phyloP scores from a whole-genome alignment of 2,329 filamentous ascomycete species.

The Calonectria pteridis region DNA sequence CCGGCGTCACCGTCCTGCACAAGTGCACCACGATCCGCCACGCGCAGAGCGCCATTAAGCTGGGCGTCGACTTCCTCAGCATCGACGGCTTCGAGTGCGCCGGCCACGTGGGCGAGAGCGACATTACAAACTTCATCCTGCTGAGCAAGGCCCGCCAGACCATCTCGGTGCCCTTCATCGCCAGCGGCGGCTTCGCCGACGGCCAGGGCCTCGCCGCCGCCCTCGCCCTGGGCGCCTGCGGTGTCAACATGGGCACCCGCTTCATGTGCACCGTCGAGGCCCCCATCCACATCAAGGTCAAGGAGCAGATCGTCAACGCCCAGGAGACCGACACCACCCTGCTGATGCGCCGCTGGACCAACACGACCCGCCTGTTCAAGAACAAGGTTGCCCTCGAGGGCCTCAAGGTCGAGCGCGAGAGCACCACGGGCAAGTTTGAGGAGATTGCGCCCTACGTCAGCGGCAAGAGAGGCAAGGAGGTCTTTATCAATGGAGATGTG shows the following conservation, averaged over 20 bases:
- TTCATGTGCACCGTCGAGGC: conserved; percentile 98
- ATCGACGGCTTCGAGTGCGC: conserved; percentile 99
- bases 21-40: conserved; percentile 98
- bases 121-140: conserved; percentile 92
- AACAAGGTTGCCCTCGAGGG: conserved; percentile 90
- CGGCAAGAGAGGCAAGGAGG: conserved; percentile 89
- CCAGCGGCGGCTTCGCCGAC: conserved; percentile 95
- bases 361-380: conserved; percentile 88
- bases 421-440: conserved; percentile 86
- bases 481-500: conserved; percentile 91
- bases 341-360: conserved; percentile 90
- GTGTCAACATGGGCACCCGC: conserved; percentile 98
- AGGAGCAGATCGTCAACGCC: conserved; percentile 89
- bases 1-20: conserved; percentile 85
- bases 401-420: conserved; percentile 85
- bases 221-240: conserved; percentile 88
- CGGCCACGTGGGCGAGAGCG: conserved; percentile 86
- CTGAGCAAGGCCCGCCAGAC: conserved; percentile 87
- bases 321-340: conserved; percentile 93
- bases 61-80: conserved; percentile 95
- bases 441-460: conserved; percentile 90
- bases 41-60: conserved; percentile 89
- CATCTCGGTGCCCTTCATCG: conserved; percentile 91
- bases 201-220: conserved; percentile 94
- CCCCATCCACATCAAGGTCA: conserved; percentile 93